These are phyloP conservation scores for Exutisphaerella laricina DNA, from an alignment of 2,329 filamentous ascomycete species.

Conservation along the genomic window DNA sequence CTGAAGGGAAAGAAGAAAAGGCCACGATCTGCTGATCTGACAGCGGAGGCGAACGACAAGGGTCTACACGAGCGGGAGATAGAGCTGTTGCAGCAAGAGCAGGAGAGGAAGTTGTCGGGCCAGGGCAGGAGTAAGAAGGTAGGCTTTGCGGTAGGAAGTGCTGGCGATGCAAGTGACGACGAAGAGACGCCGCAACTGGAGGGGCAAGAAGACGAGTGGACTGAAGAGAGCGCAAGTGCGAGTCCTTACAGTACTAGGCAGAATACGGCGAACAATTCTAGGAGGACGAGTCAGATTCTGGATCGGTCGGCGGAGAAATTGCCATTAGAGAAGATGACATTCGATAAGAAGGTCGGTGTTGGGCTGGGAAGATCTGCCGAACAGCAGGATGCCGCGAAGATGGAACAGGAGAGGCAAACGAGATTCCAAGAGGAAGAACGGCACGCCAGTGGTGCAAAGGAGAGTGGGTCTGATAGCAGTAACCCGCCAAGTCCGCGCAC, in stretches of 20 bases:
- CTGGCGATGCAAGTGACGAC: constrained; percentile 23
- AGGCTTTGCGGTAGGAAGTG: constrained; percentile 31
- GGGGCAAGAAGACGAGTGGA: constrained; percentile 35
- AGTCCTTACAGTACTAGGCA: constrained; percentile 34
- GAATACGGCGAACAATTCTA: constrained; percentile 35
- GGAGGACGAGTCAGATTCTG: constrained; percentile 26
- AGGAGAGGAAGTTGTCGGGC: constrained; percentile 15
- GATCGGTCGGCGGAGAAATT: constrained; percentile 21
- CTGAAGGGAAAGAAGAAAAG: constrained; percentile 29
- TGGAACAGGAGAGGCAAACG: constrained; percentile 1
- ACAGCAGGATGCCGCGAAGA: background rate
- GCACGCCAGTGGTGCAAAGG: background rate
- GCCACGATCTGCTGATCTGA: constrained; percentile 29
- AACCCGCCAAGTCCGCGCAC: constrained; percentile 2
- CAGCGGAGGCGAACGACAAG: constrained; percentile 19
- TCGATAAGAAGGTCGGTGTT: background rate
- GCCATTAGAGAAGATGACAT: constrained; percentile 1
- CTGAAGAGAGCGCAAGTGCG: constrained; percentile 33
- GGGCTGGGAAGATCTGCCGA: background rate
- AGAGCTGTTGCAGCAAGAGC: constrained; percentile 20
- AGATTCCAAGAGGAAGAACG: background rate
- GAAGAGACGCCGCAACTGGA: constrained; percentile 28
- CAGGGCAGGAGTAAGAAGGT: constrained; percentile 28
- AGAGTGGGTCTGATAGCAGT: background rate
- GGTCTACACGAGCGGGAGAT: constrained; percentile 27